phyloP scores from a whole-genome alignment of 2,329 filamentous ascomycete species.

The Nothopassalora personata region DNA sequence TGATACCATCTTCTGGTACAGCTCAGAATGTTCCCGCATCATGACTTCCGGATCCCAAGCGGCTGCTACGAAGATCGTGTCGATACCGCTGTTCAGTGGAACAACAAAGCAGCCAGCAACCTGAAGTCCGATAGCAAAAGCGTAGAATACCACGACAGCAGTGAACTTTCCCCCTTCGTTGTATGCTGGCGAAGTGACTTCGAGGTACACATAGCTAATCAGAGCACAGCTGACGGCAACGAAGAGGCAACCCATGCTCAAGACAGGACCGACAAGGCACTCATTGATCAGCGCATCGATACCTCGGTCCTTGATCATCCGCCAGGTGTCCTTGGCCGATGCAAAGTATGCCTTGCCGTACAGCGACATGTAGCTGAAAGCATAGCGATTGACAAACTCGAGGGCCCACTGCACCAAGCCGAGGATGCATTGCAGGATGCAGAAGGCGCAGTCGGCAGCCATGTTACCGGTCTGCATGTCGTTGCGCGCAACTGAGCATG shows the following conservation, averaged over 20 bases:
- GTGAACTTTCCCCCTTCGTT: constrained; percentile 65
- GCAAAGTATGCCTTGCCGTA: constrained; percentile 85
- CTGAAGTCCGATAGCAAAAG: constrained; percentile 85
- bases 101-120: constrained; percentile 86
- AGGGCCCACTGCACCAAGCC: constrained; percentile 77
- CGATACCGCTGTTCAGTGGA: constrained; percentile 79
- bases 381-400: constrained; percentile 66
- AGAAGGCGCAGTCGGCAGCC: constrained; percentile 62
- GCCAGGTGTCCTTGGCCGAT: constrained; percentile 86
- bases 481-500: constrained; percentile 72
- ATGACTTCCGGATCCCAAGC: constrained; percentile 66
- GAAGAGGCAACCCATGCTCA: constrained; percentile 62
- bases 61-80: constrained; percentile 82
- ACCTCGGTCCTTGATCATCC: constrained; percentile 57
- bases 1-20: constrained; percentile 71
- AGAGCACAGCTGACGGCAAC: constrained; percentile 78
- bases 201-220: constrained; percentile 79
- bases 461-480: constrained; percentile 63
- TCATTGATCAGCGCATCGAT: constrained; percentile 88
- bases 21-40: constrained; percentile 71
- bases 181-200: constrained; percentile 74
- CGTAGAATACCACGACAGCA: constrained; percentile 72
- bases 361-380: constrained; percentile 73
- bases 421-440: constrained; percentile 71
- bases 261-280: constrained; percentile 60